Conservation (phyloP, 352 stramenopile species). For the Globisporangium parvum region DNA sequence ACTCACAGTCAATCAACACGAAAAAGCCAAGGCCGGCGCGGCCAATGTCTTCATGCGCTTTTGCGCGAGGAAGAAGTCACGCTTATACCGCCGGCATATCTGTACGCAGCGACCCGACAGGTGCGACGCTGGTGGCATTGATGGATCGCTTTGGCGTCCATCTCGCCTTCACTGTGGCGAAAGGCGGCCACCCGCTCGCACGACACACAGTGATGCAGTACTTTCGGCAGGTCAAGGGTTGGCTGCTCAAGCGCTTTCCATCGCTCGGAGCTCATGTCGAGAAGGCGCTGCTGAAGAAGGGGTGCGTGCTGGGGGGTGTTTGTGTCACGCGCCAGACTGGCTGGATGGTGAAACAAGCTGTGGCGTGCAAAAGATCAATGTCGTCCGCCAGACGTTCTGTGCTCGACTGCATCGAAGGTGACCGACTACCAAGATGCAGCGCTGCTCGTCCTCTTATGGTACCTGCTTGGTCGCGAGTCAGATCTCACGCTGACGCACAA, state of each 20-base stretch:
- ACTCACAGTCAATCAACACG: constrained; percentile 15
- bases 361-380: not conserved
- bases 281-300: constrained; percentile 8
- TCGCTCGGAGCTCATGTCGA: constrained; percentile 7
- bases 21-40: constrained; percentile 11
- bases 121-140: constrained; percentile 8
- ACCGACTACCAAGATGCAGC: constrained; percentile 21
- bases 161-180: constrained; percentile 9
- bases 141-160: constrained; percentile 22
- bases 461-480: constrained; percentile 11
- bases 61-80: constrained; percentile 6
- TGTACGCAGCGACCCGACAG: constrained; percentile 7
- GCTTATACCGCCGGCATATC: constrained; percentile 3
- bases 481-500: constrained; percentile 13
- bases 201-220: constrained; percentile 15
- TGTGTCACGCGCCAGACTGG: not conserved
- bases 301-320: constrained; percentile 1
- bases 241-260: constrained; percentile 13
- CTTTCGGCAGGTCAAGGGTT: constrained; percentile 15
- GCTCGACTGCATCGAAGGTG: not conserved
- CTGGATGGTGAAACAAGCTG: not conserved
- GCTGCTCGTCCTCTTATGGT: constrained; percentile 13
- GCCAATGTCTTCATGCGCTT: constrained; percentile 17
- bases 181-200: not conserved
- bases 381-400: not conserved